Conservation (phyloP, 2,329 filamentous ascomycete species). For the Metarhizium rileyi region DNA sequence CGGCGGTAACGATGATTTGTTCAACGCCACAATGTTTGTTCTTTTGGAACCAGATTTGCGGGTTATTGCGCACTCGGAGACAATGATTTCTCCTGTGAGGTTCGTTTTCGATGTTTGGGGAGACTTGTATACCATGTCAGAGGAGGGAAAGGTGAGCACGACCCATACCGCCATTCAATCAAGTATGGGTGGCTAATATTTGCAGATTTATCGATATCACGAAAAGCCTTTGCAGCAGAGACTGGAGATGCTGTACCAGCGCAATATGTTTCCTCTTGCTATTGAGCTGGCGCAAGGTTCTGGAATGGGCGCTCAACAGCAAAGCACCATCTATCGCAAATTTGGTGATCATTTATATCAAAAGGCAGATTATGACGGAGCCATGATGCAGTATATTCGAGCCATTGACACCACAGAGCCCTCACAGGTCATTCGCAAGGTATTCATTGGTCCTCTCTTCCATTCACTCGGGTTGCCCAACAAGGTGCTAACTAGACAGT, state of each 20-base stretch:
- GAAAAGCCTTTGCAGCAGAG: constrained; percentile 87
- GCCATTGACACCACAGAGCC: constrained; percentile 95
- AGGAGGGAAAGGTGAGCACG: constrained; percentile 72
- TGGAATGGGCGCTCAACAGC: constrained; percentile 68
- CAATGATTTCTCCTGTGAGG: constrained; percentile 70
- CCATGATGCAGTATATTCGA: constrained; percentile 97
- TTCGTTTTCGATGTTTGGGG: constrained; percentile 82
- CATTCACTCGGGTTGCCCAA: not conserved
- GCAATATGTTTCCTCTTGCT: constrained; percentile 83
- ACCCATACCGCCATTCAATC: not conserved
- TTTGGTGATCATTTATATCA: constrained; percentile 94
- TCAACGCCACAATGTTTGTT: constrained; percentile 81
- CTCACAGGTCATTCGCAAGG: constrained; percentile 90
- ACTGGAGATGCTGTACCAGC: constrained; percentile 85
- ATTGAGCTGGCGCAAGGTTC: constrained; percentile 89
- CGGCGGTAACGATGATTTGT: constrained; percentile 60
- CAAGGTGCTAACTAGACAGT: constrained; percentile 40
- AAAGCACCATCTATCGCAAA: constrained; percentile 84
- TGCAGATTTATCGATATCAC: constrained; percentile 72
- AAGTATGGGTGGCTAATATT: not conserved
- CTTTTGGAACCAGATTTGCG: constrained; percentile 86
- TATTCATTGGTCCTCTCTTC: constrained; percentile 20
- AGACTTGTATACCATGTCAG: constrained; percentile 79
- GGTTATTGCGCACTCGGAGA: constrained; percentile 82
- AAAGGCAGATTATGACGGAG: constrained; percentile 90